phyloP scores from a whole-genome alignment of 805 yeast species.

The Pichia thaimueangensis region DNA sequence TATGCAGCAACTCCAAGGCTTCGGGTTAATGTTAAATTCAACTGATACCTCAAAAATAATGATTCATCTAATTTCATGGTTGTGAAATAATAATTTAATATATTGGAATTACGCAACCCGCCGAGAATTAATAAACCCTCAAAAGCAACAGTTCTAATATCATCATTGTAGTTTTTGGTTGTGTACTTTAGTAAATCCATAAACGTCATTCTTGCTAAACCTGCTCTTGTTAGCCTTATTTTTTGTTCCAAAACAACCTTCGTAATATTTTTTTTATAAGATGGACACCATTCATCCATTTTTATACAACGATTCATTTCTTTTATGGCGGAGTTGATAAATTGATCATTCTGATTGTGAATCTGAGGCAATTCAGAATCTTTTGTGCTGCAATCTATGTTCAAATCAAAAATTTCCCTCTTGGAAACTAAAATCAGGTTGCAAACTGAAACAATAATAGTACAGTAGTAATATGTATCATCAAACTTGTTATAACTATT shows the following conservation, averaged over 20 bases:
- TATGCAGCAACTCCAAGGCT: slow-evolving; percentile 64
- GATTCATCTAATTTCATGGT: slow-evolving; percentile 51
- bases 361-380: slow-evolving; percentile 1
- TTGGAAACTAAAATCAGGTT: slow-evolving; percentile 23
- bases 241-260: slow-evolving; percentile 53
- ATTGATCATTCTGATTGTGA: slow-evolving; percentile 29
- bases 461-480: slow-evolving; percentile 62
- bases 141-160: slow-evolving; percentile 62
- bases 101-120: slow-evolving; percentile 59
- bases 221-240: slow-evolving; percentile 49
- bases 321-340: slow-evolving; percentile 42
- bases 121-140: slow-evolving; percentile 66
- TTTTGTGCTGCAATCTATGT: slow-evolving; percentile 13
- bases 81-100: slow-evolving; percentile 58
- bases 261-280: slow-evolving; percentile 53
- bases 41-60: slow-evolving; percentile 41
- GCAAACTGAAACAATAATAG: slow-evolving; percentile 51
- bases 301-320: slow-evolving; percentile 73
- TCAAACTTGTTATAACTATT: slow-evolving; percentile 71
- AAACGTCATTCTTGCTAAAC: slow-evolving; percentile 45
- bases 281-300: slow-evolving; percentile 82
- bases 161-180: slow-evolving; percentile 37
- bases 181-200: slow-evolving; percentile 53
- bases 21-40: slow-evolving; percentile 41
- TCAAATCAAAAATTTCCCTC: slow-evolving; percentile 20